These are phyloP conservation scores for Helotiales sp. DNA, from an alignment of 2,329 filamentous ascomycete genomes.

Conservation along the genomic window DNA sequence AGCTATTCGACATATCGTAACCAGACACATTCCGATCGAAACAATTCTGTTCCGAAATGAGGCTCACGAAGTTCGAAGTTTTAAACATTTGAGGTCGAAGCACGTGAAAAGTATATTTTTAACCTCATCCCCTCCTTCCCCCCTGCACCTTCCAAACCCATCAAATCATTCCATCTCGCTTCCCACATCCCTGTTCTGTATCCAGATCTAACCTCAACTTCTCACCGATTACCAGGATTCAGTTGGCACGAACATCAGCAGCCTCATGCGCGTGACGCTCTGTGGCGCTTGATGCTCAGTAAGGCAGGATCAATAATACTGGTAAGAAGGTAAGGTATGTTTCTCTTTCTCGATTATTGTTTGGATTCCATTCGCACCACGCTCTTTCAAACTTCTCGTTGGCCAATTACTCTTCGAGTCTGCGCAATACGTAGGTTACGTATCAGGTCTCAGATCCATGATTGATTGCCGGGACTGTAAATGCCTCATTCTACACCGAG, in stretches of 20 bases:
- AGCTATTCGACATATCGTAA: too few relatives aligned
- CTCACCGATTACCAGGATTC: conserved; percentile 12
- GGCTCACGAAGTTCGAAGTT: not conserved
- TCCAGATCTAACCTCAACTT: conserved; percentile 11
- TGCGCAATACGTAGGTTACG: not conserved
- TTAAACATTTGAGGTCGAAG: not conserved
- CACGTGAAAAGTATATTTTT: not conserved
- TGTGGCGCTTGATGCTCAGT: not conserved
- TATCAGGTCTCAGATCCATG: not conserved
- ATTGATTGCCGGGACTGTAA: not conserved
- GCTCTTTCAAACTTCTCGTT: not conserved
- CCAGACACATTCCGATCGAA: not conserved
- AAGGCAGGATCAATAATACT: not conserved
- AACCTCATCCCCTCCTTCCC: not conserved
- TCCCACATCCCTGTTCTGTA: not conserved
- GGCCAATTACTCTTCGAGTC: not conserved
- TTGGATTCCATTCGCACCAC: not conserved
- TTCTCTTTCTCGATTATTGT: not conserved
- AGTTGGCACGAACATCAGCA: not conserved
- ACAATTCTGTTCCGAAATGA: not conserved
- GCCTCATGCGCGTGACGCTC: conserved; percentile 1
- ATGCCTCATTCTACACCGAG: not conserved
- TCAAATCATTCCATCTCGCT: not conserved
- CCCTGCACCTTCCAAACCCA: not conserved
- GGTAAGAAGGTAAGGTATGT: not conserved